Base-by-base conservation (phyloP, 352 stramenopile species). In the Aphanomyces stellatus region DNA sequence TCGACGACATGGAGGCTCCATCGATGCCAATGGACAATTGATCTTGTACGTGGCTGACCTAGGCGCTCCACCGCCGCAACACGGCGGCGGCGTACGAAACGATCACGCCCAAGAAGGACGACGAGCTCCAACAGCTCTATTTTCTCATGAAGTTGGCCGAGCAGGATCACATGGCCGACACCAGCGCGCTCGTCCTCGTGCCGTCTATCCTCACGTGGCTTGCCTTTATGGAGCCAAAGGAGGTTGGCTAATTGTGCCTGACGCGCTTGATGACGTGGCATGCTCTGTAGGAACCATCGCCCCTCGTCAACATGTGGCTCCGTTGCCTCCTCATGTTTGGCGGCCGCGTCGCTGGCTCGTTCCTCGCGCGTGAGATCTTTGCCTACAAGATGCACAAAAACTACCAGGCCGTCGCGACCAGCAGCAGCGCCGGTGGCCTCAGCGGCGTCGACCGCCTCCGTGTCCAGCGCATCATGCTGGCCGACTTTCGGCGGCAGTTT, bases 91-190 rank as follows among this genome's bases (percentile, higher is more conserved):
- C 37, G 13, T 46, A n/a, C 11, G n/a, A 11, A 46, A 11, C 13
- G 37, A 46, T 0, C 37, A 46, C 37, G n/a, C 37, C n/a, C 37
- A 46, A 46, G 37, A 59, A 59, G 17, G 51, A 59, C 27, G 51
- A 59, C 7, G 72, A 87, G 25, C 59, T 94, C 53, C 74, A 77
- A 24, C 83, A 81, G 27, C 69, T 94, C 1, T 94, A 94, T 53
- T 94, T 92, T 69, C 72, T 92, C 13, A 94, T 94, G 83, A 94
- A 94, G 51, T 73, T 94, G 3, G 86, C 86, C 0, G 86, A 94
- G 59, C 86, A 94, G 71, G 86, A 94, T 70, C 92, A 92, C 51
- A 94, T 94, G 86, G 86, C 86, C 1, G 86, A 94, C 60, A 92
- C 86, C 37, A 93, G 83, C 0, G 86, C 86, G 5, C 77, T 94